Evolutionary conservation across 2,329 filamentous ascomycete species (phyloP).

Genomic region (Ceratocystis eucalypticola): DNA sequence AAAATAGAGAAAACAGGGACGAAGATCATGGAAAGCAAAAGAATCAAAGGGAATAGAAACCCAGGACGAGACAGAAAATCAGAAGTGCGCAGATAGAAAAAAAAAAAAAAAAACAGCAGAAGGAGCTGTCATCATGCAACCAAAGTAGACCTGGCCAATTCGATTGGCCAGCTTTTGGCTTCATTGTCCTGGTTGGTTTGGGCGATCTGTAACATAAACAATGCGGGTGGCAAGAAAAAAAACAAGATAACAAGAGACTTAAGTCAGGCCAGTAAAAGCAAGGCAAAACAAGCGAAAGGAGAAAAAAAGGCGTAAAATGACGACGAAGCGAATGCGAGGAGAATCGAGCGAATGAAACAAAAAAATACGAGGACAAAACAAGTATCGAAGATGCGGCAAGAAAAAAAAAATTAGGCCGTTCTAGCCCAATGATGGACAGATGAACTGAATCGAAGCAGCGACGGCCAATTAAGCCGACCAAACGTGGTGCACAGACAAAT

Average conservation of each 20-base stretch:
- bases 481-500: neutral
- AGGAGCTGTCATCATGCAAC: neutral
- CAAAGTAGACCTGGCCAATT: neutral
- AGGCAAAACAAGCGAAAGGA: neutral
- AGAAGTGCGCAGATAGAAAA: neutral
- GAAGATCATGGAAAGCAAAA: neutral
- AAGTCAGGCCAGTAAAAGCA: neutral
- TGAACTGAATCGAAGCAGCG: neutral
- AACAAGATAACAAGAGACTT: neutral
- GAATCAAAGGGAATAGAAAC: neutral
- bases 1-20: neutral
- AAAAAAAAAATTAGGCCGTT: neutral
- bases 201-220: neutral
- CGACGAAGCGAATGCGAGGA: neutral
- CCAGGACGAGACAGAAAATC: neutral
- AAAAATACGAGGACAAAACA: neutral
- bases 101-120: neutral
- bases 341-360: neutral
- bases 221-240: neutral
- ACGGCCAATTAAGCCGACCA: neutral
- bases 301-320: neutral
- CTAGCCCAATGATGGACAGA: neutral
- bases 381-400: neutral
- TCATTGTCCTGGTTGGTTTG: constrained; percentile 2
- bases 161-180: neutral